phyloP scores from a whole-genome alignment of 192 early-diverging fungal species.

The Coemansia sp. region DNA sequence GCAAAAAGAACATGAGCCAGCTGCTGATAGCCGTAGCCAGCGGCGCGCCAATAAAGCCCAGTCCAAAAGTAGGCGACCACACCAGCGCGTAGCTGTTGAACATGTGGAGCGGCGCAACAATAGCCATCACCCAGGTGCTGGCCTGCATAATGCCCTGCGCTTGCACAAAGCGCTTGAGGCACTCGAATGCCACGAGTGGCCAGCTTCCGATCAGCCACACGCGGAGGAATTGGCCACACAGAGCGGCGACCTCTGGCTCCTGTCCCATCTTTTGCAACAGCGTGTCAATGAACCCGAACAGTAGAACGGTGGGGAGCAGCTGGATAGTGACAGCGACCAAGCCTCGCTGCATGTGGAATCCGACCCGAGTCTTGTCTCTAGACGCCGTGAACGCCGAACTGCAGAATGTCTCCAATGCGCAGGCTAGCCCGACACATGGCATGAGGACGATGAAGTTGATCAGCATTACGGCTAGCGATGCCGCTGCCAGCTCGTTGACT shows the following conservation, averaged over 20 bases:
- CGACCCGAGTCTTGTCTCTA: slow-evolving; percentile 43
- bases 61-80: slow-evolving; percentile 49
- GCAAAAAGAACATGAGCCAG: slow-evolving; percentile 61
- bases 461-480: slow-evolving; percentile 71
- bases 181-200: slow-evolving; percentile 81
- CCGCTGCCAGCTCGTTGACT: slow-evolving; percentile 67
- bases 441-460: slow-evolving; percentile 70
- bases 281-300: slow-evolving; percentile 52
- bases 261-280: slow-evolving; percentile 77
- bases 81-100: slow-evolving; percentile 38
- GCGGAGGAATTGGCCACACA: slow-evolving; percentile 71
- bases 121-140: slow-evolving; percentile 41
- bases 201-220: slow-evolving; percentile 76
- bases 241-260: slow-evolving; percentile 67
- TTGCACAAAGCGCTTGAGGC: slow-evolving; percentile 83
- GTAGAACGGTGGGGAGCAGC: slow-evolving; percentile 20
- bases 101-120: slow-evolving; percentile 40
- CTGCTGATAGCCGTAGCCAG: slow-evolving; percentile 68
- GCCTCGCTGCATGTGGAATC: slow-evolving; percentile 47
- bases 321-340: slow-evolving; percentile 46
- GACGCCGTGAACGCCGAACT: slow-evolving; percentile 47
- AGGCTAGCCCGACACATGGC: slow-evolving; percentile 66
- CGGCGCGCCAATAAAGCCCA: slow-evolving; percentile 75
- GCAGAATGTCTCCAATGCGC: slow-evolving; percentile 53
- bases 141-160: slow-evolving; percentile 94